phyloP scores from a whole-genome alignment of 2,329 filamentous ascomycete species.

The Fusarium equiseti region DNA sequence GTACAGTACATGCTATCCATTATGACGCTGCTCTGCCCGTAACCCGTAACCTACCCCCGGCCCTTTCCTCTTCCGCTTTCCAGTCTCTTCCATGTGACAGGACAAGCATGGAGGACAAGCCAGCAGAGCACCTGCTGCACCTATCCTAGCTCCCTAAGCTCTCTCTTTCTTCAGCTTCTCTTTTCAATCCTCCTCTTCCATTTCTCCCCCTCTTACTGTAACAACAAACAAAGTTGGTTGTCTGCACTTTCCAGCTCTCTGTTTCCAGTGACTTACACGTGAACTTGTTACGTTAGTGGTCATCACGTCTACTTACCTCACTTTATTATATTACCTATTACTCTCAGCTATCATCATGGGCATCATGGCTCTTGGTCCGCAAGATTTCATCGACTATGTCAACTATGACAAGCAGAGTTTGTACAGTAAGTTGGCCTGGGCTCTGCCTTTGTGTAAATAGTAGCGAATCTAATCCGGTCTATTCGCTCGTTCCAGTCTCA shows the following conservation, averaged over 20 bases:
- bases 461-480: conserved; percentile 28
- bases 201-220: conserved; percentile 1
- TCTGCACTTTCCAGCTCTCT: background rate
- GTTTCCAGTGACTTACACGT: conserved; percentile 27
- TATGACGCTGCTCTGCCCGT: conserved; percentile 28
- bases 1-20: conserved; percentile 2
- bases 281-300: conserved; percentile 40
- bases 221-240: conserved; percentile 3
- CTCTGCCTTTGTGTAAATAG: conserved; percentile 4
- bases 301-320: conserved; percentile 12
- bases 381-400: conserved; percentile 70
- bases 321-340: conserved; percentile 8
- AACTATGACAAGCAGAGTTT: conserved; percentile 77
- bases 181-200: background rate
- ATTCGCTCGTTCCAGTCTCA: conserved; percentile 71
- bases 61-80: conserved; percentile 36
- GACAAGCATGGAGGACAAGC: background rate
- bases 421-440: conserved; percentile 64
- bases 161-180: conserved; percentile 7
- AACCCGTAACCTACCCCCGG: background rate
- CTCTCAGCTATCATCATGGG: conserved; percentile 52
- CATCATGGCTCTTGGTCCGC: conserved; percentile 56
- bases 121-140: background rate
- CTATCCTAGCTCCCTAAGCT: conserved; percentile 21
- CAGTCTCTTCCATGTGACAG: conserved; percentile 43